phyloP scores from a whole-genome alignment of 2,329 filamentous ascomycete genomes.

The Chaetomium strumarium region DNA sequence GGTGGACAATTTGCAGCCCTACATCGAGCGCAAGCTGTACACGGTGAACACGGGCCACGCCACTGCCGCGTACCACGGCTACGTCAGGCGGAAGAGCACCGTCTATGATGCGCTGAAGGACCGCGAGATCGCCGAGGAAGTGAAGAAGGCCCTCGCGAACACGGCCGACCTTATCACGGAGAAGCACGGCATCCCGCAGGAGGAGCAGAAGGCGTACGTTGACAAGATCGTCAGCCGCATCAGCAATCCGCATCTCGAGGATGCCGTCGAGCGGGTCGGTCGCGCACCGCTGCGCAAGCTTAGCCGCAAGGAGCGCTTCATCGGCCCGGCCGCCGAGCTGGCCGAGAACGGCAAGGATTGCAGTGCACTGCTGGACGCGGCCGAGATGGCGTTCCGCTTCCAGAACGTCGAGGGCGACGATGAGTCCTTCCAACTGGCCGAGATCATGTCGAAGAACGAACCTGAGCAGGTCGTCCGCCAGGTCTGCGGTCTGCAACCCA shows the following conservation, averaged over 20 bases:
- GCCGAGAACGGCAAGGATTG: conserved; percentile 73
- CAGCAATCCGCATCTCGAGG: conserved; percentile 87
- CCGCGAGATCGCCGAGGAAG: conserved; percentile 69
- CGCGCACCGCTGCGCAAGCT: conserved; percentile 93
- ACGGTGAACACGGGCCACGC: conserved; percentile 98
- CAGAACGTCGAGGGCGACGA: conserved; percentile 90
- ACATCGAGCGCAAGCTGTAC: conserved; percentile 98
- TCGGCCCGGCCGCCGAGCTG: conserved; percentile 84
- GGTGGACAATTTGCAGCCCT: conserved; percentile 85
- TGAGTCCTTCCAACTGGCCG: conserved; percentile 78
- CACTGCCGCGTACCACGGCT: conserved; percentile 91
- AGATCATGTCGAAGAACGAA: conserved; percentile 70
- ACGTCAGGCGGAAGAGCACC: conserved; percentile 77
- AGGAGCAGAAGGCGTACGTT: conserved; percentile 81
- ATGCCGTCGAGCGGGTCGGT: conserved; percentile 90
- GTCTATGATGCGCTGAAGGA: conserved; percentile 87
- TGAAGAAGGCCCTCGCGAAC: conserved; percentile 74
- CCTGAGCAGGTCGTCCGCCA: conserved; percentile 71
- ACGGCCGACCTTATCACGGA: conserved; percentile 78
- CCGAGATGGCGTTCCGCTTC: conserved; percentile 92
- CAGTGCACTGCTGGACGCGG: conserved; percentile 68
- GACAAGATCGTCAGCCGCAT: conserved; percentile 89
- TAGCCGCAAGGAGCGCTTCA: conserved; percentile 89
- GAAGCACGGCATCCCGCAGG: conserved; percentile 73
- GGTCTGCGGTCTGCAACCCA: conserved; percentile 72